These are phyloP conservation scores for Curvularia hawaiiensis DNA, from an alignment of 2,329 filamentous ascomycete genomes.

Conservation along the genomic window DNA sequence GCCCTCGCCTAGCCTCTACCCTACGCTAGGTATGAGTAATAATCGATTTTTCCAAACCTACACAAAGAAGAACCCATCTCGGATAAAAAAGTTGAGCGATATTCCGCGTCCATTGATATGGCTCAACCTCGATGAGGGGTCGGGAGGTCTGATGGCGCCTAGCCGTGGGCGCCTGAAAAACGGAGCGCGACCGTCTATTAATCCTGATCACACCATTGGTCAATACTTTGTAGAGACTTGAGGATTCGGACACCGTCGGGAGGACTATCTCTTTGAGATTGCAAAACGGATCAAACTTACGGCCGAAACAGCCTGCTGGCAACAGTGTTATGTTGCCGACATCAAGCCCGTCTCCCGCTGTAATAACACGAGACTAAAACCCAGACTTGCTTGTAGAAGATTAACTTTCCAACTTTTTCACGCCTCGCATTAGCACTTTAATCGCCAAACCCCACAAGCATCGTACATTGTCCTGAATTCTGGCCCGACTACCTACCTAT, in stretches of 20 bases:
- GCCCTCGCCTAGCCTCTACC: background rate
- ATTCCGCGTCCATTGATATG: background rate
- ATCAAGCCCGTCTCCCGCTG: background rate
- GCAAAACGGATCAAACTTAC: background rate
- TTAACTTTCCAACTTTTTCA: too few species aligned
- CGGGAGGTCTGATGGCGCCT: background rate
- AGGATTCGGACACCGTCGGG: background rate
- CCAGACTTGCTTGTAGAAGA: background rate
- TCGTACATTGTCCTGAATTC: background rate
- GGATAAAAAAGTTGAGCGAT: background rate
- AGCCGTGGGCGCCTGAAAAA: constrained; percentile 1
- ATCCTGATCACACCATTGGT: constrained; percentile 9
- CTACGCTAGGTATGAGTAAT: background rate
- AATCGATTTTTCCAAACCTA: background rate
- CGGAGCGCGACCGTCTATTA: background rate
- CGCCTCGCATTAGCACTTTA: background rate
- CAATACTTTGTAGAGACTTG: background rate
- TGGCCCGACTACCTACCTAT: background rate
- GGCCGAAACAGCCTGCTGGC: constrained; percentile 5
- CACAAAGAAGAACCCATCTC: too few species aligned
- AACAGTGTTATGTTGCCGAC: background rate
- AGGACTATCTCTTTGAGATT: background rate
- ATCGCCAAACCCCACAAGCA: background rate
- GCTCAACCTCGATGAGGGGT: background rate
- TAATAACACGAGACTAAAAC: background rate